phyloP scores from a whole-genome alignment of 2,329 filamentous ascomycete species.

The Cucurbitaria berberidis region DNA sequence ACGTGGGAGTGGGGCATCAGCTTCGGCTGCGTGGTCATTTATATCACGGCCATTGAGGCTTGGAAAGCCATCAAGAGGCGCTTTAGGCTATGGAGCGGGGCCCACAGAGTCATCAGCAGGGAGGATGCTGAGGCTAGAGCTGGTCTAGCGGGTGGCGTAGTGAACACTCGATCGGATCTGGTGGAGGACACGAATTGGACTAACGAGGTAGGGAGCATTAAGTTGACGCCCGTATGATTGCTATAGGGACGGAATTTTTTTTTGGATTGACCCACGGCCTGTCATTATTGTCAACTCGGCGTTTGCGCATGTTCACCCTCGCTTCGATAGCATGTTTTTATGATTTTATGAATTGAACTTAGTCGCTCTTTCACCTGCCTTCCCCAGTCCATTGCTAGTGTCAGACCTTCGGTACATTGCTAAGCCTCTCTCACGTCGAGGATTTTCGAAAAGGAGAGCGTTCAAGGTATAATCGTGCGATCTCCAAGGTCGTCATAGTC shows the following conservation, averaged over 20 bases:
- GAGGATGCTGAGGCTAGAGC: constrained; percentile 47
- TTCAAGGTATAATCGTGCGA: neutral
- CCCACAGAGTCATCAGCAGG: constrained; percentile 35
- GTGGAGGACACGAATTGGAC: too few species aligned
- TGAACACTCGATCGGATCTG: too few species aligned
- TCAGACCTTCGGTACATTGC: neutral
- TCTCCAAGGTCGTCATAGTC: too few species aligned
- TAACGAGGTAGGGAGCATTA: neutral
- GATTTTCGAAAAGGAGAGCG: neutral
- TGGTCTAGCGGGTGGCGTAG: constrained; percentile 17
- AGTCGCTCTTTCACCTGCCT: neutral
- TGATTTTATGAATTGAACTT: neutral
- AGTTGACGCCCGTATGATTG: neutral
- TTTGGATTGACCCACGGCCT: constrained; percentile 18
- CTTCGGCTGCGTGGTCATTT: constrained; percentile 49
- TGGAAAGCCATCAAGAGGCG: constrained; percentile 55
- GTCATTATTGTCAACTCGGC: constrained; percentile 5
- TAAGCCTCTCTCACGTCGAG: too few species aligned
- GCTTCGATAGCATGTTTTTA: neutral
- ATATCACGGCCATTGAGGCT: constrained; percentile 51
- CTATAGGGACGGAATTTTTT: neutral
- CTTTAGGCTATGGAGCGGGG: constrained; percentile 43
- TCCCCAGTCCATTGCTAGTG: neutral
- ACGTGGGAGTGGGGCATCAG: constrained; percentile 57
- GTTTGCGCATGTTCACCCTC: neutral